Evolutionary conservation across 805 yeast species (phyloP), one percentile per base, ranked within the genome.

Genomic region (Hanseniaspora osmophila): DNA sequence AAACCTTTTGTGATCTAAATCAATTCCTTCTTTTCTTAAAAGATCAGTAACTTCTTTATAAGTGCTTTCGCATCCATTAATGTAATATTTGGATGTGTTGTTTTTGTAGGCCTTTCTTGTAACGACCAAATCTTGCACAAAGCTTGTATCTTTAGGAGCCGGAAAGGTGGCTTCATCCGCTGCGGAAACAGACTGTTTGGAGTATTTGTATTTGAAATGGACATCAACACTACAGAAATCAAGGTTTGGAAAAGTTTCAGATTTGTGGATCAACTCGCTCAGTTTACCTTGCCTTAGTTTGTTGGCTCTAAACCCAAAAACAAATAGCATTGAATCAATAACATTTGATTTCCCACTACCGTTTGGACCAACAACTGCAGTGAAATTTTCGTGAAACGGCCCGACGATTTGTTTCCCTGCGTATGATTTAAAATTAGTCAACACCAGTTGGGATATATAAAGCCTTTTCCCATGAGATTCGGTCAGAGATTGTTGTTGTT

Each of bases 331-430:
- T 5, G 96, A 86, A 61, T 94, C 98, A 61, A 92, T 92, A 51
- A 92, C 96, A 58, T 94, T 92, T 13, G 97, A 88, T 63, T 92
- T 92, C 2, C 99, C 99, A 11, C 95, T 83, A 9, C 99, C 99
- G 61, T 92, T 92, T 5, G 98, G 98, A 0, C 99, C 99, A 12
- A 92, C 96, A 10, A 92, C 94, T 0, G 99, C 97, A 10, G 95
- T 84, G 57, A 92, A 94, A 5, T 94, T 85, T 33, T 88, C 65
- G 55, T 92, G 83, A 62, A 92, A 92, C 0, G 99, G 99, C 0
- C 99, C 99, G 43, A 92, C 84, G 6, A 76, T 75, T 64, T 92
- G 97, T 15, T 72, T 67, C 0, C 98, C 98, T 1, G 96, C 97
- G 59, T 92, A 92, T 0, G 96, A 87, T 59, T 92, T 92, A 73